Conservation (phyloP, 306 rosid species). For the Cotoneaster glaucophyllus region DNA sequence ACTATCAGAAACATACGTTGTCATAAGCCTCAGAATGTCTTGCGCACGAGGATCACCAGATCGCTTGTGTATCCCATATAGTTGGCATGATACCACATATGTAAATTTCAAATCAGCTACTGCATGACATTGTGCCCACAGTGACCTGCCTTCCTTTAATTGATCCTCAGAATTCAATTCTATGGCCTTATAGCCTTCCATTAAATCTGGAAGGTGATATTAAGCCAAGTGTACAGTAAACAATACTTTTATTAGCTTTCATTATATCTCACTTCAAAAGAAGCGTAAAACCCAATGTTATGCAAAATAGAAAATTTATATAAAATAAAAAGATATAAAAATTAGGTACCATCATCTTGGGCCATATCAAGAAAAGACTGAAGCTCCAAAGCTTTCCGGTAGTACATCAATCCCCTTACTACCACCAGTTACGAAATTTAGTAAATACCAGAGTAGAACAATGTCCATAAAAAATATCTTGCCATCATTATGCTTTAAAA, state of each 20-base stretch:
- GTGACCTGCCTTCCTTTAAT: slow-evolving; percentile 71
- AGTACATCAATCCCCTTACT: slow-evolving; percentile 99
- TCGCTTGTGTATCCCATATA: slow-evolving; percentile 86
- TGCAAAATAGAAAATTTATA: background rate
- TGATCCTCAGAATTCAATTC: slow-evolving; percentile 74
- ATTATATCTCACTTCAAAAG: background rate
- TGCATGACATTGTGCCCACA: slow-evolving; percentile 92
- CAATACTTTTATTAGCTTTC: background rate
- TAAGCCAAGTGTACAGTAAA: slow-evolving; percentile 7
- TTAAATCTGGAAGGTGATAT: slow-evolving; percentile 54
- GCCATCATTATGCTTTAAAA: background rate
- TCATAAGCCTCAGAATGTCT: slow-evolving; percentile 88
- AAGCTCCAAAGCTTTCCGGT: slow-evolving; percentile 92
- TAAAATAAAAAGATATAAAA: background rate
- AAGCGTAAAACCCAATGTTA: background rate
- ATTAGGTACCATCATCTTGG: slow-evolving; percentile 62
- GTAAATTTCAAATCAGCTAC: slow-evolving; percentile 96
- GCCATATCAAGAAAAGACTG: slow-evolving; percentile 99
- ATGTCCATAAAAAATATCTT: background rate
- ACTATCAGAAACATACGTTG: slow-evolving; percentile 41
- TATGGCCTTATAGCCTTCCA: slow-evolving; percentile 93
- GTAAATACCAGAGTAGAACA: slow-evolving; percentile 11
- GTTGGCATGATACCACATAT: slow-evolving; percentile 95
- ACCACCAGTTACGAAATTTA: slow-evolving; percentile 18
- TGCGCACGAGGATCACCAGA: slow-evolving; percentile 80